Percentiles rank a stretch among this genome's conserved stretches.
phyloP scores from a whole-genome alignment of 2,329 filamentous ascomycete genomes.

The Colletotrichum sp. region DNA sequence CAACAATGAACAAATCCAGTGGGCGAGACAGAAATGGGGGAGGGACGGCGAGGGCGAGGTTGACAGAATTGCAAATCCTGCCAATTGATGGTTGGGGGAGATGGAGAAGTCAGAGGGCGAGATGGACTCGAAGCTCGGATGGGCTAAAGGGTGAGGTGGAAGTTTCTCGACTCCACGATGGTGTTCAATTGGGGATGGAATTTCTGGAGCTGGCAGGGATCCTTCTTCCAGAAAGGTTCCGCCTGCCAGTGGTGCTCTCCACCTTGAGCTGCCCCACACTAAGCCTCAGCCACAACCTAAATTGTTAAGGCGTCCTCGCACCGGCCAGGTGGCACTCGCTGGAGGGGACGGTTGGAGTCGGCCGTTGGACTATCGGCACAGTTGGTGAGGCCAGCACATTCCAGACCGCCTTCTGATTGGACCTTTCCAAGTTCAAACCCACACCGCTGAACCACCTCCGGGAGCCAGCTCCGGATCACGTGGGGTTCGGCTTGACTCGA shows the following conservation, averaged over 20 bases:
- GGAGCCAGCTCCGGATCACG: not conserved
- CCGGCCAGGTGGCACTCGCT: not conserved
- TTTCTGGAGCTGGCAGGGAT: constrained; percentile 16
- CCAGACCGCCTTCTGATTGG: not conserved
- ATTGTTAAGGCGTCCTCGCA: constrained; percentile 2
- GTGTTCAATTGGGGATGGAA: constrained; percentile 23
- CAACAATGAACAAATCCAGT: constrained; percentile 36
- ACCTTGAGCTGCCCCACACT: constrained; percentile 6
- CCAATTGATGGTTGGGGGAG: constrained; percentile 23
- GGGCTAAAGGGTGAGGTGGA: constrained; percentile 46
- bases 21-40: constrained; percentile 35
- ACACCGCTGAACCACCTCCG: not conserved
- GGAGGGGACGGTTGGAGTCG: not conserved
- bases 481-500: not conserved
- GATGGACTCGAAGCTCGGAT: constrained; percentile 24
- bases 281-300: constrained; percentile 22
- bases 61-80: constrained; percentile 14
- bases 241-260: constrained; percentile 3
- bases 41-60: constrained; percentile 12
- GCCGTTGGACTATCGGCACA: not conserved
- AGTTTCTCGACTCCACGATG: constrained; percentile 41
- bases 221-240: constrained; percentile 16
- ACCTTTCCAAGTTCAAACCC: not conserved
- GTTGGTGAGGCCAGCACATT: not conserved
- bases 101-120: constrained; percentile 27